Evolutionary conservation across 1,284 basidiomycete genomes (phyloP).

Genomic region (Lentinula novae-zelandiae): DNA sequence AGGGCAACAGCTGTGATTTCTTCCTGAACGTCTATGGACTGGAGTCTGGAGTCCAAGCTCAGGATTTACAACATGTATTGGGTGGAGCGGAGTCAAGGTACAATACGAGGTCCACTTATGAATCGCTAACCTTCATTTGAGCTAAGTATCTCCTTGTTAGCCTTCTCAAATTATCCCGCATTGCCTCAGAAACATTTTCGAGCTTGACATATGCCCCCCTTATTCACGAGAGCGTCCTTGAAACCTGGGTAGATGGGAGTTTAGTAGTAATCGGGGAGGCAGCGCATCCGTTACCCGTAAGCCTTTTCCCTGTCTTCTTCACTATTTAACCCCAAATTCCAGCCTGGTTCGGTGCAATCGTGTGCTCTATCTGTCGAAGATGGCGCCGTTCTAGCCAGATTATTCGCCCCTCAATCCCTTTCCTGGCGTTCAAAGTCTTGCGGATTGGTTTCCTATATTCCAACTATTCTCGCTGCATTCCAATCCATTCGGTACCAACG

Average conservation of each 20-base stretch:
- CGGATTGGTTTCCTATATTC: background rate
- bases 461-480: slow-evolving; percentile 38
- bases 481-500: slow-evolving; percentile 39
- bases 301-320: slow-evolving; percentile 15
- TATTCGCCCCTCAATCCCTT: slow-evolving; percentile 31
- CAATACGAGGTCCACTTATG: background rate
- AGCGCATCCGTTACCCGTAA: slow-evolving; percentile 50
- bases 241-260: slow-evolving; percentile 53
- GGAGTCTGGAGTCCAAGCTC: background rate
- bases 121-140: background rate
- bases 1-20: slow-evolving; percentile 26
- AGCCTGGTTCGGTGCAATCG: slow-evolving; percentile 52
- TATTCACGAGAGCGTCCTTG: slow-evolving; percentile 32
- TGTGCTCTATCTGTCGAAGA: slow-evolving; percentile 45
- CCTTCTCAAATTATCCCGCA: slow-evolving; percentile 34
- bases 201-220: slow-evolving; percentile 29
- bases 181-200: slow-evolving; percentile 15
- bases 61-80: background rate
- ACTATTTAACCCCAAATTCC: background rate
- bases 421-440: background rate
- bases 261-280: slow-evolving; percentile 48
- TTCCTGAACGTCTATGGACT: slow-evolving; percentile 27
- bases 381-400: slow-evolving; percentile 41
- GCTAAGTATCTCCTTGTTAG: slow-evolving; percentile 24
- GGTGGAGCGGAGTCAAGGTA: slow-evolving; percentile 6